A percentile compares a stretch with the other conserved stretches of the same genome.
Conservation (phyloP, 768 basidiomycete species). For the Tephrocybe sp. region DNA sequence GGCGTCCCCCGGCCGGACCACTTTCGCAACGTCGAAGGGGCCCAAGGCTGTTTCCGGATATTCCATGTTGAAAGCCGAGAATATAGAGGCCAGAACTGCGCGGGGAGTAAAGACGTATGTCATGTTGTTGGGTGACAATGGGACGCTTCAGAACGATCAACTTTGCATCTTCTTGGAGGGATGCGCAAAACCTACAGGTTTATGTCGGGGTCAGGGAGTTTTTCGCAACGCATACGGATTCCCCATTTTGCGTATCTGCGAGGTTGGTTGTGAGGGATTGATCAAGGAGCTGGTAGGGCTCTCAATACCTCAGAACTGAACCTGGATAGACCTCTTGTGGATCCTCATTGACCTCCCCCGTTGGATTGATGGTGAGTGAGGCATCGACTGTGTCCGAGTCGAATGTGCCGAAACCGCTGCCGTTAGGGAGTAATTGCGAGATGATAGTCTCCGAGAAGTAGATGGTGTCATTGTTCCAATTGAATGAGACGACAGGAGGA, state of each 20-base stretch:
- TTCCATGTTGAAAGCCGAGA: constrained; percentile 29
- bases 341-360: neutral
- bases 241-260: constrained; percentile 41
- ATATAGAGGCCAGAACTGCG: constrained; percentile 28
- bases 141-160: constrained; percentile 17
- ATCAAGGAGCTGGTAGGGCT: neutral
- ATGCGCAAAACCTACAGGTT: constrained; percentile 30
- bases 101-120: constrained; percentile 39
- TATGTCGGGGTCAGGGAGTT: constrained; percentile 25
- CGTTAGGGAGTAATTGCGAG: constrained; percentile 32
- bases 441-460: constrained; percentile 37
- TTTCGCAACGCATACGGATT: constrained; percentile 34
- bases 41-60: constrained; percentile 22
- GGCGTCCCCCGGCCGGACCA: constrained; percentile 22
- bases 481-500: constrained; percentile 32
- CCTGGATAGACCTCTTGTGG: constrained; percentile 24
- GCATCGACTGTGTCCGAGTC: constrained; percentile 23
- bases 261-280: neutral
- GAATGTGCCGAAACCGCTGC: constrained; percentile 40
- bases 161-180: neutral
- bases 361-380: constrained; percentile 10
- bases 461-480: constrained; percentile 31
- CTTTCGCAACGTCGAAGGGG: constrained; percentile 22
- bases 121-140: constrained; percentile 19
- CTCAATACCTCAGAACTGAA: constrained; percentile 25